Base-by-base conservation (phyloP, 1,284 basidiomycete species). In the Trichosporon ovoides region DNA sequence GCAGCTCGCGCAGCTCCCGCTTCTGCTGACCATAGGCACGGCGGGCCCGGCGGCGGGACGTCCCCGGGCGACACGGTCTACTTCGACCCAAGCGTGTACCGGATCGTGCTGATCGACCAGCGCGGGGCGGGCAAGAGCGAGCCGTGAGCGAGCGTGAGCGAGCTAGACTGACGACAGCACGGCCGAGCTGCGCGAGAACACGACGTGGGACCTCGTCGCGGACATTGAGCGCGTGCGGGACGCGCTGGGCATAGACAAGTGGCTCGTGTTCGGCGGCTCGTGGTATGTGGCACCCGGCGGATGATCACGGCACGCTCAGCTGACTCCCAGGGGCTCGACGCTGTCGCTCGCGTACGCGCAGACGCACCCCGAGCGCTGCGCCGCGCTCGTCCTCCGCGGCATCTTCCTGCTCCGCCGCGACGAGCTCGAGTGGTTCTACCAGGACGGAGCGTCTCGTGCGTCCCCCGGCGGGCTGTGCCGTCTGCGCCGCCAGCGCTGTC, bases 361-460 rank as follows among this genome's bases (percentile, higher is more conserved):
- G 80, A 80, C 84, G 2, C 88, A 96, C 70, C 91, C 93, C 0
- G 84, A 87, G 33, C 83, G 85, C 19, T 90, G 93, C 37, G 86
- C 84, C 70, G 86, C 83, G 36, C 81, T 98, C 18, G 85, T 91
- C 24, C 78, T 98, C 16, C 84, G 93, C 22, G 93, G 93, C 0
- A 93, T 97, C 62, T 96, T 96, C 70, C 89, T 89, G 11, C 80
- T 96, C 34, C 82, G 91, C 46, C 85, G 85, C 77, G 87, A 85
- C 66, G 94, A 98, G 77, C 82, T 97, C 31, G 81, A 83, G 31
- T 97, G 93, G 81, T 96, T 97, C 81, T 97, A 95, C 77, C 91
- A 94, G 79, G 82, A 75, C 50, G 71, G 71, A 7, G 63, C 69
- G 0, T 66, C 65, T 36, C 62, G 71, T 73, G 59, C 63, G 71